Percentiles rank a stretch among this genome's conserved stretches.
Evolutionary conservation across 768 basidiomycete genomes (phyloP).

Genomic region (Multifurca ochricompacta): DNA sequence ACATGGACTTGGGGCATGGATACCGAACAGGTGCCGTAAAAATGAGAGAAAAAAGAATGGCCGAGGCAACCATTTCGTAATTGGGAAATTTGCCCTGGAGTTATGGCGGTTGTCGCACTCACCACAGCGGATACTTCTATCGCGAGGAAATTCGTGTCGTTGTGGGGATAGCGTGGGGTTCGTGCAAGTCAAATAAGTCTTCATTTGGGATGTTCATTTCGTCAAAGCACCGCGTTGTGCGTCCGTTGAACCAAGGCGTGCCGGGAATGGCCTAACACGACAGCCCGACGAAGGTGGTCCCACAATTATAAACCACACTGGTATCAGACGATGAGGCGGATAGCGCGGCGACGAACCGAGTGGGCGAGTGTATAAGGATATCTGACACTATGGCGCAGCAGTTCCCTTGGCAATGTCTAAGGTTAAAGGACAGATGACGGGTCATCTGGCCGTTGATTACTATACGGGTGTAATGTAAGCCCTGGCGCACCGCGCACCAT

Average conservation of each 20-base stretch:
- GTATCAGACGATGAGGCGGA: background rate
- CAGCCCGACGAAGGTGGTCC: too few species aligned
- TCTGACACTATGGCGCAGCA: background rate
- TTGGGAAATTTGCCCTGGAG: background rate
- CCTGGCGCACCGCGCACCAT: too few species aligned
- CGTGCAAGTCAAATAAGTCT: background rate
- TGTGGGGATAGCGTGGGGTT: background rate
- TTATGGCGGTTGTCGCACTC: background rate
- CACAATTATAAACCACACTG: too few species aligned
- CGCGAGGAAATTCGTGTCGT: background rate
- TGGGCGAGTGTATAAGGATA: background rate
- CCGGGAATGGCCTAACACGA: too few species aligned
- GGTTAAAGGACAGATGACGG: background rate
- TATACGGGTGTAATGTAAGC: too few species aligned
- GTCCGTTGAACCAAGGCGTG: too few species aligned
- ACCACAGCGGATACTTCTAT: background rate
- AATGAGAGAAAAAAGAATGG: background rate
- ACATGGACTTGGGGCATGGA: background rate
- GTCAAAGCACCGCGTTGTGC: too few species aligned
- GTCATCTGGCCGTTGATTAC: background rate
- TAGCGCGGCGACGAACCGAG: background rate
- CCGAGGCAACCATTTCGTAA: background rate
- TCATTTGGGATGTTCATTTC: too few species aligned
- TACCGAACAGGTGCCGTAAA: background rate
- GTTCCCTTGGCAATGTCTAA: slow-evolving; percentile 4